Conservation (phyloP, 2,329 filamentous ascomycete species). For the Mariannaea elegans region DNA sequence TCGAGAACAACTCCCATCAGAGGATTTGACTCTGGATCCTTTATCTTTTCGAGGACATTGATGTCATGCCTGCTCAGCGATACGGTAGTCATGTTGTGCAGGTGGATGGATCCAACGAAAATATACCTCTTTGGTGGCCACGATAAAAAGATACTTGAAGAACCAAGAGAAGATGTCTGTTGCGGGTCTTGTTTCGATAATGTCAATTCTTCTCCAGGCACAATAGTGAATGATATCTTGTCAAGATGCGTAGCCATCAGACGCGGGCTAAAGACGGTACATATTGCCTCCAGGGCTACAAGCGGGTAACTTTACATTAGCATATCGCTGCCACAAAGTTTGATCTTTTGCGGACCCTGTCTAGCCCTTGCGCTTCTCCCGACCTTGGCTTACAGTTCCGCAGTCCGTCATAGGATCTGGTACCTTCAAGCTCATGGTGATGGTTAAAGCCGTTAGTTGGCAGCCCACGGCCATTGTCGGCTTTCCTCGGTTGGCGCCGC, state of each 20-base stretch:
- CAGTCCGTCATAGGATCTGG: slow-evolving; percentile 23
- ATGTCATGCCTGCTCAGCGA: slow-evolving; percentile 66
- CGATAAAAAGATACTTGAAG: not conserved
- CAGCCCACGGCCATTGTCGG: slow-evolving; percentile 50
- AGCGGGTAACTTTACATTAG: slow-evolving; percentile 2
- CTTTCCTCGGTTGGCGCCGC: slow-evolving; percentile 51
- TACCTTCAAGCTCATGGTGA: slow-evolving; percentile 9
- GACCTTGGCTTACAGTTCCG: slow-evolving; percentile 18
- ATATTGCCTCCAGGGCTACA: slow-evolving; percentile 4
- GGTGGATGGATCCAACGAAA: not conserved
- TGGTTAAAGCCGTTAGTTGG: slow-evolving; percentile 22
- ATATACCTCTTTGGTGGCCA: not conserved
- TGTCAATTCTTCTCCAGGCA: slow-evolving; percentile 8
- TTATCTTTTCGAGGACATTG: slow-evolving; percentile 72
- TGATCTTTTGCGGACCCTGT: slow-evolving; percentile 5
- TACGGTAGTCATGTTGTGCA: slow-evolving; percentile 54
- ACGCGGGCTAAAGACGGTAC: slow-evolving; percentile 5
- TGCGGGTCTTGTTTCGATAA: not conserved
- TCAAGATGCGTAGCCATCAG: not conserved
- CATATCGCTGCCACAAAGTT: not conserved
- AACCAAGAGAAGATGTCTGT: not conserved
- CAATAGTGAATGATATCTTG: slow-evolving; percentile 7
- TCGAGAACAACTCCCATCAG: slow-evolving; percentile 63
- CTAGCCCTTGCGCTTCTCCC: not conserved
- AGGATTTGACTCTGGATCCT: slow-evolving; percentile 71